Evolutionary conservation across 495 filamentous ascomycete genomes (phyloP).

Genomic region (Penicillium atrosanguineum): DNA sequence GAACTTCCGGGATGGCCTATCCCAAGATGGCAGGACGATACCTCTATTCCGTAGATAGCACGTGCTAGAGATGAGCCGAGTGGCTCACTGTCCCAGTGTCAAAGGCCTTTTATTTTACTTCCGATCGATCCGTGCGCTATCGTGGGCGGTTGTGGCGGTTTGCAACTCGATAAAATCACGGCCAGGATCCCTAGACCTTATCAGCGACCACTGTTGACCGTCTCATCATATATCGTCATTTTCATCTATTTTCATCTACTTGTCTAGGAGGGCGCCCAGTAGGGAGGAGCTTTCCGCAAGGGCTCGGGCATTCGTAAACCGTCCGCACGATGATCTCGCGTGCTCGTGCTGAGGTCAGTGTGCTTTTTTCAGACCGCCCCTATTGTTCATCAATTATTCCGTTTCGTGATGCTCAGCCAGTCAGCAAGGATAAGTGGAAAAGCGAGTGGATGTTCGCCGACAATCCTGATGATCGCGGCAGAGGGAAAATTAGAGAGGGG

Average conservation of each 20-base stretch:
- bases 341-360: constrained; percentile 15
- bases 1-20: background rate
- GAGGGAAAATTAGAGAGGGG: constrained; percentile 9
- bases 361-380: constrained; percentile 12
- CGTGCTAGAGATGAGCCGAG: background rate
- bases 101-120: constrained; percentile 4
- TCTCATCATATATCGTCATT: constrained; percentile 5
- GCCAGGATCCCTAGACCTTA: constrained; percentile 4
- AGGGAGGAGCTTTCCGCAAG: constrained; percentile 14
- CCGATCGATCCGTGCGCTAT: constrained; percentile 18
- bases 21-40: background rate
- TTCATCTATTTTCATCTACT: background rate
- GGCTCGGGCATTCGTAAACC: constrained; percentile 2
- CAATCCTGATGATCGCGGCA: constrained; percentile 20
- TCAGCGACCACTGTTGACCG: constrained; percentile 5
- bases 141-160: constrained; percentile 20
- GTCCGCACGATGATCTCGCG: constrained; percentile 12
- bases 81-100: background rate
- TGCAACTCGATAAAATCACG: constrained; percentile 7
- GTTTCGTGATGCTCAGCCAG: constrained; percentile 3
- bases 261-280: background rate
- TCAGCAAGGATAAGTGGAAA: background rate
- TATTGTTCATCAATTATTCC: background rate
- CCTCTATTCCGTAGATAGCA: background rate
- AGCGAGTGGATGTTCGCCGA: constrained; percentile 3